Evolutionary conservation across 352 stramenopile species (phyloP).

Genomic region (Globisporangium takayamanum): DNA sequence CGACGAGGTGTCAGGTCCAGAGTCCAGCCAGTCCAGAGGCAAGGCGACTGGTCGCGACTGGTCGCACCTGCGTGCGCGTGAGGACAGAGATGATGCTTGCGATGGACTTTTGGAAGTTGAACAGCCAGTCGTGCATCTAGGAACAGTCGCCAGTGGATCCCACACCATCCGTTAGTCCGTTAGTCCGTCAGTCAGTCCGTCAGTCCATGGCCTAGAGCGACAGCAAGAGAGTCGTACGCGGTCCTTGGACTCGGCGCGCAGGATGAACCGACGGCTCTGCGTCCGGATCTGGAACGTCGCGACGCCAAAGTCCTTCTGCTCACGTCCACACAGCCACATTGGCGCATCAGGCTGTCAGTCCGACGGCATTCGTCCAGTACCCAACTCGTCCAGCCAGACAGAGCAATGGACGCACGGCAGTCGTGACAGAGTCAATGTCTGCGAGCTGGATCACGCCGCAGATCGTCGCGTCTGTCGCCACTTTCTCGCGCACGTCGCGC

Average conservation of each 20-base stretch:
- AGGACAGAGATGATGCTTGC: slow-evolving; percentile 79
- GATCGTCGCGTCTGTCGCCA: slow-evolving; percentile 47
- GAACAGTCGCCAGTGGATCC: no score
- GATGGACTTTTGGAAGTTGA: slow-evolving; percentile 88
- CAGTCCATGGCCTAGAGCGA: not conserved
- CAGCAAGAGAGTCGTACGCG: slow-evolving; percentile 28
- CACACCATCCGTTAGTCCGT: no score
- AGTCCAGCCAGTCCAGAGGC: not conserved
- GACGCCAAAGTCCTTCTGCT: slow-evolving; percentile 77
- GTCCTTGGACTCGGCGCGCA: slow-evolving; percentile 78
- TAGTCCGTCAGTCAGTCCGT: not conserved
- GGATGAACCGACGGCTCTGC: slow-evolving; percentile 66
- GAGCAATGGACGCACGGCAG: slow-evolving; percentile 38
- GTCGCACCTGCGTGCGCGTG: slow-evolving; percentile 43
- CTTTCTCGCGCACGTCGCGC: slow-evolving; percentile 47
- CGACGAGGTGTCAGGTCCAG: not conserved
- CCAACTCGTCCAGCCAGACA: no score
- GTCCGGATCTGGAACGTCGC: slow-evolving; percentile 80
- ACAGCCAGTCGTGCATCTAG: slow-evolving; percentile 86
- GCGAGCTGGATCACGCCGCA: slow-evolving; percentile 76
- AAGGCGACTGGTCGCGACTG: not conserved
- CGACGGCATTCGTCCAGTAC: no score
- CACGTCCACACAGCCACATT: not conserved
- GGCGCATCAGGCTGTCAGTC: not conserved
- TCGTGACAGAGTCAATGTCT: slow-evolving; percentile 79